phyloP scores from a whole-genome alignment of 768 basidiomycete genomes.

The Kwoniella europaea region DNA sequence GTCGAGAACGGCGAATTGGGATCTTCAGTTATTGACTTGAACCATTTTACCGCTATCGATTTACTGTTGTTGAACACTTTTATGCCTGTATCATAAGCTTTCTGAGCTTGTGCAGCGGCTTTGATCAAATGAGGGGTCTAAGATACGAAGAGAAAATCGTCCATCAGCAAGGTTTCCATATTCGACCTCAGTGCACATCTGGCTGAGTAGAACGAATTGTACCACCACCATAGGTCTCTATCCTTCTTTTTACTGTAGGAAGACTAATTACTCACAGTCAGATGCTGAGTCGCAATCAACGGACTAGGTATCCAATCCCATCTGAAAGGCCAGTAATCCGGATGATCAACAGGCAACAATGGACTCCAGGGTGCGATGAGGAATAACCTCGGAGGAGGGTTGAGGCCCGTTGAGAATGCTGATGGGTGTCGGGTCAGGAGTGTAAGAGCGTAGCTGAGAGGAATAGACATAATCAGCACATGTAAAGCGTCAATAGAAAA shows the following conservation, averaged over 20 bases:
- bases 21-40: slow-evolving; percentile 15
- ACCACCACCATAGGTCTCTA: no score
- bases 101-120: slow-evolving; percentile 31
- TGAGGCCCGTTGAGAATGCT: slow-evolving; percentile 26
- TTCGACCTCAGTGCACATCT: no score
- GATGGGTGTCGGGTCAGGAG: slow-evolving; percentile 39
- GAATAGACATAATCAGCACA: neutral
- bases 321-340: slow-evolving; percentile 36
- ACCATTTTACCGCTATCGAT: slow-evolving; percentile 20
- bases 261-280: slow-evolving; percentile 33
- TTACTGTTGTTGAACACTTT: slow-evolving; percentile 12
- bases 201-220: no score
- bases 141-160: neutral
- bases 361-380: slow-evolving; percentile 47
- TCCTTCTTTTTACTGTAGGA: no score
- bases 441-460: slow-evolving; percentile 40
- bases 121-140: slow-evolving; percentile 39
- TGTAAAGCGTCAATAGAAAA: neutral
- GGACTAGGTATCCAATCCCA: slow-evolving; percentile 40
- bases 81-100: slow-evolving; percentile 22
- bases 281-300: slow-evolving; percentile 44
- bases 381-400: slow-evolving; percentile 43
- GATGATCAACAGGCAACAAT: slow-evolving; percentile 34
- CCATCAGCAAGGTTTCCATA: no score
- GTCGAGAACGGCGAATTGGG: slow-evolving; percentile 5